A percentile compares a stretch with the other conserved stretches of the same genome.
phyloP scores from a whole-genome alignment of 2,329 filamentous ascomycete genomes.

The Dothiorella sarmentorum region DNA sequence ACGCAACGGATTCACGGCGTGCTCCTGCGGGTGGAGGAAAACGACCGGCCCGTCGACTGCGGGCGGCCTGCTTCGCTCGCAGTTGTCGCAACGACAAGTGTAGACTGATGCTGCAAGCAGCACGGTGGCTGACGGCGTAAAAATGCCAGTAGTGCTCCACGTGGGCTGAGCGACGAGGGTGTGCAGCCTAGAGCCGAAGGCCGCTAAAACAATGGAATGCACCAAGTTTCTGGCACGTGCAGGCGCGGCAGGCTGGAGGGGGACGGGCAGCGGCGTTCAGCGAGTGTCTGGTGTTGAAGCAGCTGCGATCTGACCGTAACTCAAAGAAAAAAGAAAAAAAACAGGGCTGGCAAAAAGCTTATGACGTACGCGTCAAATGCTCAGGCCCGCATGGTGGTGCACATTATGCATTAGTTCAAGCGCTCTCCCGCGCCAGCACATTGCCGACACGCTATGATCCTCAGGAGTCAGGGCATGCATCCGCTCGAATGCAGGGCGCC shows the following conservation, averaged over 20 bases:
- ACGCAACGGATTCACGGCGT: background rate
- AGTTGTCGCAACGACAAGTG: background rate
- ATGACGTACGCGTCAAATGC: slow-evolving; percentile 3
- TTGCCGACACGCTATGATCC: background rate
- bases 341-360: background rate
- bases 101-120: slow-evolving; percentile 1
- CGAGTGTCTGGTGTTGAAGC: slow-evolving; percentile 10
- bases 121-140: background rate
- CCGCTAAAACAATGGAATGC: background rate
- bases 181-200: background rate
- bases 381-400: background rate
- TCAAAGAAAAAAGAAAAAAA: slow-evolving; percentile 6
- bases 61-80: background rate
- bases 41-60: slow-evolving; percentile 12
- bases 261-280: background rate
- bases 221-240: background rate
- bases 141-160: slow-evolving; percentile 13
- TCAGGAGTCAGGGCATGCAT: background rate
- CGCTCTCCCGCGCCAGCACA: background rate
- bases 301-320: background rate
- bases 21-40: slow-evolving; percentile 9
- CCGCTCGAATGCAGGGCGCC: background rate
- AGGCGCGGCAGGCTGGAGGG: slow-evolving; percentile 1
- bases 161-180: background rate
- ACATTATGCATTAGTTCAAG: background rate